Base-by-base conservation (phyloP, 495 filamentous ascomycete genomes). In the Terfezia claveryi region DNA sequence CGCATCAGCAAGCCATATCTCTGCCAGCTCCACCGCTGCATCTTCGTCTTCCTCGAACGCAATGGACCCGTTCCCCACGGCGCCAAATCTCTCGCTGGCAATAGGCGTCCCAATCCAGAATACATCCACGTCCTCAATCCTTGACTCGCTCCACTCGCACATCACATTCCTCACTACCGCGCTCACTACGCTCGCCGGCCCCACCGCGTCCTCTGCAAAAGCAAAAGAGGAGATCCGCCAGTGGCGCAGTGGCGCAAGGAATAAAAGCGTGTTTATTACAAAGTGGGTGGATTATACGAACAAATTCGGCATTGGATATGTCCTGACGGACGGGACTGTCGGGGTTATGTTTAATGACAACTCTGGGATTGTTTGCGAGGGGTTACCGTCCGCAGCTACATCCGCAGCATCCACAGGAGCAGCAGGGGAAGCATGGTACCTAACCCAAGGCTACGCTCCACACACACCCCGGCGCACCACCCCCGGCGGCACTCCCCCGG, bases 281-380 rank as follows among this genome's bases (percentile, higher is more conserved):
- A 91, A 89, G 64, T 93, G 86, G 86, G 86, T 93, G n/a, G 86
- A 93, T 61, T 93, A 91, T 60, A 87, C 85, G 27, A 91, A 91
- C 66, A 85, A 85, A 59, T 88, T 87, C 61, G 86, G 86, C 1
- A 74, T 89, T 41, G 86, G 85, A 5, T 93, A 92, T 58, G 83
- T 88, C 41, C 68, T 93, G 37, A 85, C 82, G 51, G 83, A 91
- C 63, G 85, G 86, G 10, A 86, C 80, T 52, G 80, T 87, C 38
- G 86, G 84, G 5, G 87, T 83, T 59, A 80, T 89, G 14, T 81
- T 87, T 54, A 83, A 80, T 49, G 81, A 77, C 8, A 73, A 74
- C 14, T 76, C 73, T 12, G 56, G 59, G 27, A 69, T 88, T 1
- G 74, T 91, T 3, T 80, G 80, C 37, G 78, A 80, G 2, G 50